Evolutionary conservation across 805 yeast species (phyloP).

Genomic region (Torulaspora gathmanii): DNA sequence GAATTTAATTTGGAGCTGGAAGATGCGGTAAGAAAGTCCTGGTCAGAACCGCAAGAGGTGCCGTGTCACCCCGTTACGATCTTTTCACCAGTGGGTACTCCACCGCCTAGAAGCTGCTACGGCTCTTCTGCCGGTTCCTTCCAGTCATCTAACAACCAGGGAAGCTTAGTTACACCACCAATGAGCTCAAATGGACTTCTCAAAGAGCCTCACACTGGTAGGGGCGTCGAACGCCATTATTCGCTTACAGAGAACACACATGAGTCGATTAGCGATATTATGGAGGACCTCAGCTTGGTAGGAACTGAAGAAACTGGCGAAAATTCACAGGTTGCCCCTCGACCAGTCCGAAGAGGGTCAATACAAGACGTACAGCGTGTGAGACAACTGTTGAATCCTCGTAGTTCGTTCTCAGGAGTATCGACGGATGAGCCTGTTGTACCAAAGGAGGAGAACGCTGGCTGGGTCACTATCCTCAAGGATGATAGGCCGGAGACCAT

Average conservation of each 20-base stretch:
- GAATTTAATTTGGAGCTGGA: conserved; percentile 25
- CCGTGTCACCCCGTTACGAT: conserved; percentile 1
- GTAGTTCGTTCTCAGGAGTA: conserved; percentile 35
- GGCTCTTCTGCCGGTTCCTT: conserved; percentile 21
- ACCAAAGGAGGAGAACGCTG: conserved; percentile 5
- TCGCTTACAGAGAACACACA: conserved; percentile 24
- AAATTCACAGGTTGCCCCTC: background rate
- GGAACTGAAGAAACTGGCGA: background rate
- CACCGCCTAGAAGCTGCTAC: conserved; percentile 3
- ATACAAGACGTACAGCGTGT: conserved; percentile 34
- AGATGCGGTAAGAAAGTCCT: conserved; percentile 32
- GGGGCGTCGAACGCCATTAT: conserved; percentile 28
- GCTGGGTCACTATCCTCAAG: conserved; percentile 33
- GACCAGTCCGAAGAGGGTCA: conserved; percentile 26
- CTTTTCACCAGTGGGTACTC: conserved; percentile 15
- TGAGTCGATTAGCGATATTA: conserved; percentile 23
- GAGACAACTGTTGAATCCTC: conserved; percentile 34
- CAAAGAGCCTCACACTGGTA: conserved; percentile 14
- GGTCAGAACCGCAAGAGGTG: conserved; percentile 29
- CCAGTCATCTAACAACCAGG: conserved; percentile 4
- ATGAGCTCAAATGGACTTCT: background rate
- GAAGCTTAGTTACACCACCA: conserved; percentile 4
- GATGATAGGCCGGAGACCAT: conserved; percentile 23
- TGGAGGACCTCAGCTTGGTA: conserved; percentile 18
- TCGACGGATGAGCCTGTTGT: conserved; percentile 23